A percentile compares a stretch with the other conserved stretches of the same genome.
Conservation (phyloP, 148 eudicot species). For the Vaccinium corymbosum region DNA sequence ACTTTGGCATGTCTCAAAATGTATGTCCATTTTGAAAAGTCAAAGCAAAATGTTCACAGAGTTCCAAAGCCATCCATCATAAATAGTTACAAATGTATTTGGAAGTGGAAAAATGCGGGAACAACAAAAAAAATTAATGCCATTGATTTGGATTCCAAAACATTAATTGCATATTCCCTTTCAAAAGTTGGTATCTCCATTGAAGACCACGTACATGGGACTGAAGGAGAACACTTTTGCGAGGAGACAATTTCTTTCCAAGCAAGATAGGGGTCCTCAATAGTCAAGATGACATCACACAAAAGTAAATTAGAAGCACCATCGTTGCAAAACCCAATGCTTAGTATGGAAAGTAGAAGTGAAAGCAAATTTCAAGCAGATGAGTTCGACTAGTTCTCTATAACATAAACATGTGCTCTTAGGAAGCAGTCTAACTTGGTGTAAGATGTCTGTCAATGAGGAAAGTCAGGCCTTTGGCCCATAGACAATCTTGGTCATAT, state of each 20-base stretch:
- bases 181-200: not conserved
- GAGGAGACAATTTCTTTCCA: not conserved
- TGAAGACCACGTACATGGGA: not conserved
- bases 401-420: not conserved
- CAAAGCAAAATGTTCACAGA: not conserved
- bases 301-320: slow-evolving; percentile 4
- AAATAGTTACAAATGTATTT: not conserved
- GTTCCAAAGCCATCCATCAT: not conserved
- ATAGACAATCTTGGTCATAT: not conserved
- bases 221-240: not conserved
- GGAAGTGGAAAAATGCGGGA: not conserved
- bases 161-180: not conserved
- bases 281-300: slow-evolving; percentile 1
- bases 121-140: not conserved
- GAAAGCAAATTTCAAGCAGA: slow-evolving; percentile 4
- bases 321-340: slow-evolving; percentile 1
- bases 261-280: not conserved
- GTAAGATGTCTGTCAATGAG: not conserved
- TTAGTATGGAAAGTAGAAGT: not conserved
- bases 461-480: not conserved
- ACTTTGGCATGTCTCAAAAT: not conserved
- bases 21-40: not conserved
- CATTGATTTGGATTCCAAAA: not conserved
- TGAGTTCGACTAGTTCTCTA: not conserved
- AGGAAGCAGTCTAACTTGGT: not conserved